Base-by-base conservation (phyloP, 495 filamentous ascomycete genomes). In the Penicillium samsonianum region DNA sequence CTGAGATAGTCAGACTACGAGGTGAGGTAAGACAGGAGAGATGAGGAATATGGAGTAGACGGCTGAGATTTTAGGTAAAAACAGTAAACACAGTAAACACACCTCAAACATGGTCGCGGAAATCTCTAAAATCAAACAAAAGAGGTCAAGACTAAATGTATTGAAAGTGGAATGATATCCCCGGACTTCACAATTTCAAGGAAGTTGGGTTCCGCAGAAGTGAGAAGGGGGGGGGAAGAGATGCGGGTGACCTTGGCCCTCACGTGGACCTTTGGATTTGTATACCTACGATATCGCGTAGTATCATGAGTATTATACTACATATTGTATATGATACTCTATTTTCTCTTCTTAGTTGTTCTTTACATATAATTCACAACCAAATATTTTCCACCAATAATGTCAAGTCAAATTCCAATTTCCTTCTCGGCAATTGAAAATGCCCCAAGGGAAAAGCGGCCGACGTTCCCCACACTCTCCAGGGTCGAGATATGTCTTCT, bases 51-150 rank as follows among this genome's bases (percentile, higher is more conserved):
- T 14, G 22, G 19, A n/a, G 30, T 26, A n/a, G 45, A 23, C 33
- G 14, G 37, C 26, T 33, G 20, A 17, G 26, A 19, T n/a, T 37
- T 11, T 35, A 42, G 22, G 16, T 6, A 41, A 57, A 63, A 0
- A 63, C 30, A 14, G 30, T 33, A 41, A 57, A 63, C 10, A 63
- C 30, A 14, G 30, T 33, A 33, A 33, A 33, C 70, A 52, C 44
- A 73, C 72, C 68, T 74, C 72, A 47, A 74, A 74, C 72, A 74
- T 74, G 55, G 33, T 17, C 2, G 31, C 31, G 12, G n/a, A 16
- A 45, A 16, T 28, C 14, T 19, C 4, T 28, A 37, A 16, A 6
- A 16, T n/a, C 2, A 43, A 20, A 30, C 10, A 3, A 44, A 44
- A 12, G 17, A 42, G 12, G 19, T 23, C 9, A 23, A 23, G 44